Percentiles rank a stretch among this genome's conserved stretches.
phyloP scores from a whole-genome alignment of 768 basidiomycete genomes.

The Goffeauzyma gilvescens region DNA sequence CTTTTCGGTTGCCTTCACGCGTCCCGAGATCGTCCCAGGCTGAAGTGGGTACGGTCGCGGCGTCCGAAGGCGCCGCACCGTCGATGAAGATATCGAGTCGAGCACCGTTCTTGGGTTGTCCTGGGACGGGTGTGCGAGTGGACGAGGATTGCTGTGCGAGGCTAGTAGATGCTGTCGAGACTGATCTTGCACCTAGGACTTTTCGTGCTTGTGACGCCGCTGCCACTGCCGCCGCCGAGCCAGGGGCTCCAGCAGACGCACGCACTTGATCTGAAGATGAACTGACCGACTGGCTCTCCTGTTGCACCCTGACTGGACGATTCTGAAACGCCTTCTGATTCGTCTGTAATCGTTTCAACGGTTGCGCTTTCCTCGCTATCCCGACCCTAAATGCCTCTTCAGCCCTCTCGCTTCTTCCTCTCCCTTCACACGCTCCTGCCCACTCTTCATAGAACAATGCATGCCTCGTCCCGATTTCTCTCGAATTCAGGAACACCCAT shows the following conservation, averaged over 20 bases:
- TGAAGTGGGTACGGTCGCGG: slow-evolving; percentile 6
- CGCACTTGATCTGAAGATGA: no score
- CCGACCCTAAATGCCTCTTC: slow-evolving; percentile 64
- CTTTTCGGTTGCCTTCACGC: slow-evolving; percentile 33
- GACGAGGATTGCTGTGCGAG: neutral
- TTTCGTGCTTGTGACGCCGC: neutral
- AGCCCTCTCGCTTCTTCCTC: slow-evolving; percentile 46
- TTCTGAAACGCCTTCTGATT: slow-evolving; percentile 55
- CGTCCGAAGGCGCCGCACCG: slow-evolving; percentile 4
- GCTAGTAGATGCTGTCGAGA: neutral
- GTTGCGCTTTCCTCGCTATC: slow-evolving; percentile 60
- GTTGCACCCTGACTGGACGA: slow-evolving; percentile 1
- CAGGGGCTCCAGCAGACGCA: no score
- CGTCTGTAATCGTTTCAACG: slow-evolving; percentile 63
- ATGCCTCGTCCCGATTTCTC: slow-evolving; percentile 67
- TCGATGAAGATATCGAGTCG: slow-evolving; percentile 32
- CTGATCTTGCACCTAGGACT: neutral
- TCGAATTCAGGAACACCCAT: slow-evolving; percentile 71
- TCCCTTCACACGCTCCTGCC: slow-evolving; percentile 45
- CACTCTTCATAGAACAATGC: slow-evolving; percentile 81
- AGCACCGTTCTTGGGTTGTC: slow-evolving; percentile 18
- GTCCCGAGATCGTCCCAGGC: slow-evolving; percentile 35
- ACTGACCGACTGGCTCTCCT: neutral
- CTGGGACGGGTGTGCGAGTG: neutral
- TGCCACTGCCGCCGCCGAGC: neutral